Evolutionary conservation across 2,329 filamentous ascomycete genomes (phyloP).

Genomic region (Leptosphaerulina australis): DNA sequence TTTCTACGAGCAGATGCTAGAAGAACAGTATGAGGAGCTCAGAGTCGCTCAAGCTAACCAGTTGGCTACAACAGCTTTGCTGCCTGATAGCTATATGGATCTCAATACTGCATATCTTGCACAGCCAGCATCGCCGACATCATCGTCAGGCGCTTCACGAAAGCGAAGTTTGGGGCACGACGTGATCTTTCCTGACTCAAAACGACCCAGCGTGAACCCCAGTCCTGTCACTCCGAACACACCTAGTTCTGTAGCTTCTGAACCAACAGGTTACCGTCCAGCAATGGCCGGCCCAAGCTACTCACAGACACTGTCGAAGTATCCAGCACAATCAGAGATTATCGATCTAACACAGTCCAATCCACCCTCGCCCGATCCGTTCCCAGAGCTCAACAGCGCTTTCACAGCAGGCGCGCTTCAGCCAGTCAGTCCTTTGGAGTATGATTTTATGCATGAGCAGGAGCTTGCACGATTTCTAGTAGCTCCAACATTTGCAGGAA

Average conservation of each 20-base stretch:
- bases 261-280: background rate
- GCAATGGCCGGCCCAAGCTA: conserved; percentile 11
- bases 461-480: conserved; percentile 41
- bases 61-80: background rate
- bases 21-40: conserved; percentile 10
- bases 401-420: conserved; percentile 10
- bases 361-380: conserved; percentile 31
- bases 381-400: conserved; percentile 25
- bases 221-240: conserved; percentile 33
- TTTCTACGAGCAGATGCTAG: conserved; percentile 15
- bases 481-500: conserved; percentile 19
- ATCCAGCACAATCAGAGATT: background rate
- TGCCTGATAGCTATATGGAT: background rate
- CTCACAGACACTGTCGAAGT: conserved; percentile 5
- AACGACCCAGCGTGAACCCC: conserved; percentile 32
- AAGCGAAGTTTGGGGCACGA: conserved; percentile 34
- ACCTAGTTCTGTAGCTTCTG: conserved; percentile 20
- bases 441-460: conserved; percentile 34
- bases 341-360: conserved; percentile 39
- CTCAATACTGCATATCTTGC: background rate
- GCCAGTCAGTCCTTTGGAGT: conserved; percentile 26
- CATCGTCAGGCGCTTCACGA: conserved; percentile 20
- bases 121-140: conserved; percentile 5
- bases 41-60: background rate
- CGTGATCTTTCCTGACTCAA: conserved; percentile 28